These are phyloP conservation scores for Colletotrichum tabaci DNA, from an alignment of 2,329 filamentous ascomycete genomes.

Conservation along the genomic window DNA sequence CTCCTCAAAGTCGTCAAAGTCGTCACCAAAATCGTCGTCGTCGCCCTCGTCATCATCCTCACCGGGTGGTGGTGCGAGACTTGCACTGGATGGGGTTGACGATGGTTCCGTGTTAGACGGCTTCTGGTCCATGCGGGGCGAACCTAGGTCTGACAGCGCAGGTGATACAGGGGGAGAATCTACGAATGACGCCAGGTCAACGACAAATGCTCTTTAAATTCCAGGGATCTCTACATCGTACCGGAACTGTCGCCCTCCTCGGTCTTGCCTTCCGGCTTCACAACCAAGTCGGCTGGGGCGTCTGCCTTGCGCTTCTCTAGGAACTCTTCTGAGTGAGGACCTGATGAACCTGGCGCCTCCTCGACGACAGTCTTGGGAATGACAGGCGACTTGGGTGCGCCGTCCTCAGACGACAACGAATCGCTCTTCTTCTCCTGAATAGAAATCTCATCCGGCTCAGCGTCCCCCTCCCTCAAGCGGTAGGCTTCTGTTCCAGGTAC, in stretches of 20 bases:
- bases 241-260: slow-evolving; percentile 51
- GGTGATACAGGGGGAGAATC: slow-evolving; percentile 53
- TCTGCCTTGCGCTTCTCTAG: slow-evolving; percentile 65
- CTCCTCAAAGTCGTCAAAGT: slow-evolving; percentile 76
- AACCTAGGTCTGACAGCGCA: slow-evolving; percentile 47
- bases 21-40: slow-evolving; percentile 66
- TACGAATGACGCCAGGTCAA: slow-evolving; percentile 51
- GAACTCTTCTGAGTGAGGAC: slow-evolving; percentile 61
- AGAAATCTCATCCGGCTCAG: slow-evolving; percentile 73
- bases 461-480: slow-evolving; percentile 69
- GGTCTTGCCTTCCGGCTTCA: slow-evolving; percentile 61
- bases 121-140: slow-evolving; percentile 51
- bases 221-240: slow-evolving; percentile 49
- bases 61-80: slow-evolving; percentile 37
- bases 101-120: slow-evolving; percentile 48
- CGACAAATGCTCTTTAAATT: slow-evolving; percentile 43
- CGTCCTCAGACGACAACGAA: slow-evolving; percentile 46
- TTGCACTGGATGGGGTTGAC: slow-evolving; percentile 21
- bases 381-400: slow-evolving; percentile 48
- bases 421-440: slow-evolving; percentile 49
- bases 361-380: slow-evolving; percentile 69
- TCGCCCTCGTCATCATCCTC: slow-evolving; percentile 49
- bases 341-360: slow-evolving; percentile 62
- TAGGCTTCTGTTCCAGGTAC: slow-evolving; percentile 74
- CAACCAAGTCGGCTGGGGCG: slow-evolving; percentile 67